These are phyloP conservation scores for Symbiodinium pilosum DNA, from an alignment of 73 alveolate genomes.

Conservation along the genomic window DNA sequence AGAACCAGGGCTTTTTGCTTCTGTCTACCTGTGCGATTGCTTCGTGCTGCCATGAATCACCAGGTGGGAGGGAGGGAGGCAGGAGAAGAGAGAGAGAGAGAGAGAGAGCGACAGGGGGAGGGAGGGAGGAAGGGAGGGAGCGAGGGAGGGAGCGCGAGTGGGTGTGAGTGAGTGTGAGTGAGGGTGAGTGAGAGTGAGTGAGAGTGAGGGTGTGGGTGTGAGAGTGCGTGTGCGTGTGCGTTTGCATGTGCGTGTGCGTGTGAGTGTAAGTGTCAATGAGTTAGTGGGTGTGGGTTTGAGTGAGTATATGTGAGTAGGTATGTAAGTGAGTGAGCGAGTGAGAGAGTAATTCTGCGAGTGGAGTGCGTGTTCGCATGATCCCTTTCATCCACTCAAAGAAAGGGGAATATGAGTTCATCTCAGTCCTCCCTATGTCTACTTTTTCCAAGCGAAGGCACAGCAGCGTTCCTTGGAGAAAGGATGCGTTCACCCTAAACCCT, in stretches of 20 bases:
- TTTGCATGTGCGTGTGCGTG: too few species aligned
- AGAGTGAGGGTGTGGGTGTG: too few species aligned
- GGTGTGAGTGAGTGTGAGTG: too few species aligned
- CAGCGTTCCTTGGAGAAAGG: neutral
- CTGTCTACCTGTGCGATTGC: neutral
- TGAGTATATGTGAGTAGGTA: too few species aligned
- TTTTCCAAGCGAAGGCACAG: neutral
- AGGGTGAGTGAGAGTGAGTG: too few species aligned
- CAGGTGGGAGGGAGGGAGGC: neutral
- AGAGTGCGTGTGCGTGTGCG: too few species aligned
- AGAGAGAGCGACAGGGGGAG: too few species aligned
- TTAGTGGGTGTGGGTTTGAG: too few species aligned
- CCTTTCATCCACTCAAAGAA: neutral
- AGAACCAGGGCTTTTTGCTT: neutral
- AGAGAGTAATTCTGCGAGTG: too few species aligned
- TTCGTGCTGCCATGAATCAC: neutral
- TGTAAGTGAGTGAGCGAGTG: neutral
- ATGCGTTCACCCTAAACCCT: too few species aligned
- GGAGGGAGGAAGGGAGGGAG: neutral
- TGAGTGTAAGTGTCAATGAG: neutral
- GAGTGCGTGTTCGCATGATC: neutral
- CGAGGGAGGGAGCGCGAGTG: too few species aligned
- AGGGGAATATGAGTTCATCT: neutral
- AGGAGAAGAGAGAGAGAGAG: too few species aligned
- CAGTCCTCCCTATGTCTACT: neutral